Percentiles rank a stretch among this genome's conserved stretches.
These are phyloP conservation scores for Vitis amurensis DNA, from an alignment of 164 flowering plant genomes.

Conservation along the genomic window DNA sequence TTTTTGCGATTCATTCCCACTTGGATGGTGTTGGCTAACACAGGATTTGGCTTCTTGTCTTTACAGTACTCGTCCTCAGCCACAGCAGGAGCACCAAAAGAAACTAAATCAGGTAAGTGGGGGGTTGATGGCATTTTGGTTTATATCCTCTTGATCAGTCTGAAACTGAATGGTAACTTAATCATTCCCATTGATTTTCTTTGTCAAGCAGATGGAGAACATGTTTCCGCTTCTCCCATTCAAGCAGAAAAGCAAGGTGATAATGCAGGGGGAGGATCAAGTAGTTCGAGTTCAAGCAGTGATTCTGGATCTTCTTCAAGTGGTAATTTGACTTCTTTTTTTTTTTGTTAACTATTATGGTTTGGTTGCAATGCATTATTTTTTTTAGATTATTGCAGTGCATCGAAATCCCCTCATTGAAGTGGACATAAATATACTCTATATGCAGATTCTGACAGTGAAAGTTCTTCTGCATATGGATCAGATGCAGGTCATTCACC, in stretches of 20 bases:
- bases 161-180: not conserved
- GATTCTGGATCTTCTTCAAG: conserved; percentile 49
- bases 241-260: conserved; percentile 26
- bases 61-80: conserved; percentile 36
- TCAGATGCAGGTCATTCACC: conserved; percentile 35
- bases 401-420: not conserved
- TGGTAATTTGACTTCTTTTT: conserved; percentile 28
- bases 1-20: not conserved
- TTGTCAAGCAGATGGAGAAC: conserved; percentile 19
- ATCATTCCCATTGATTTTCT: not conserved
- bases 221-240: conserved; percentile 5
- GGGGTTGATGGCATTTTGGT: not conserved
- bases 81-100: conserved; percentile 26
- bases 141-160: not conserved
- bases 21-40: not conserved
- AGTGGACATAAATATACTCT: not conserved
- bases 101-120: conserved; percentile 35
- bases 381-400: not conserved
- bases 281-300: conserved; percentile 48
- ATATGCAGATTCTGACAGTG: conserved; percentile 43
- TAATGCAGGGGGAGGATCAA: conserved; percentile 25
- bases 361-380: not conserved
- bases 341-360: not conserved
- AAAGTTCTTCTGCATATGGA: conserved; percentile 39
- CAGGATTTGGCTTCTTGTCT: not conserved